Percentiles rank a stretch among this genome's conserved stretches.
These are phyloP conservation scores for Cordyceps fumosorosea DNA, from an alignment of 2,329 filamentous ascomycete species.

Conservation along the genomic window DNA sequence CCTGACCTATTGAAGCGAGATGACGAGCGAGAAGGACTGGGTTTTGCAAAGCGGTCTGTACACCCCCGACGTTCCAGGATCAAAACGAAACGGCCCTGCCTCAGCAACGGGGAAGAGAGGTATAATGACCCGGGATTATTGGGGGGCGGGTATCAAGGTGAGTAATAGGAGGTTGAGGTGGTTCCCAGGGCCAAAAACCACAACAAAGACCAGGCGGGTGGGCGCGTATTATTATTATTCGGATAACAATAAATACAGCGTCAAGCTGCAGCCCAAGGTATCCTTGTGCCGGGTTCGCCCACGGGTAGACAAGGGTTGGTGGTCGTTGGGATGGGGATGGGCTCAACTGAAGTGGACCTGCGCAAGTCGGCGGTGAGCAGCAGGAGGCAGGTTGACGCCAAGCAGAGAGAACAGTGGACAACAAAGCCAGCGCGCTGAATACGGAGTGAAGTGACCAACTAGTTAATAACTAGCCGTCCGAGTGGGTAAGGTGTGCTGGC, in stretches of 20 bases:
- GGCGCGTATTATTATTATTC: conserved; percentile 4
- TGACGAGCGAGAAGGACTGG: neutral
- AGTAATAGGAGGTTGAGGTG: neutral
- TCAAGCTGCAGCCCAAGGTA: neutral
- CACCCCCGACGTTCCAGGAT: conserved; percentile 9
- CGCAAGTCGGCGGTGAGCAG: conserved; percentile 11
- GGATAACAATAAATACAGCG: conserved; percentile 2
- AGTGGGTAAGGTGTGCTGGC: conserved; percentile 12
- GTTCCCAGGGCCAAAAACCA: neutral
- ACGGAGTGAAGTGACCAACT: neutral
- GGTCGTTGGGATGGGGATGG: conserved; percentile 8
- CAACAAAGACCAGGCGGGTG: neutral
- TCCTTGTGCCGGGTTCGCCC: conserved; percentile 3
- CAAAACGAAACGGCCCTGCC: neutral
- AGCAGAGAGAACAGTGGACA: neutral
- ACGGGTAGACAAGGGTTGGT: conserved; percentile 5
- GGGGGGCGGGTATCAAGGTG: neutral
- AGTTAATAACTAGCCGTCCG: neutral
- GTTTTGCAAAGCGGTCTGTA: conserved; percentile 6
- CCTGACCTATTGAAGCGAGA: conserved; percentile 3
- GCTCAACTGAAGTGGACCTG: conserved; percentile 9
- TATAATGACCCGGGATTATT: neutral
- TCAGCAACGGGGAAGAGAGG: conserved; percentile 1
- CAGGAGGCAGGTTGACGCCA: neutral
- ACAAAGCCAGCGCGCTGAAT: neutral